phyloP scores from a whole-genome alignment of 2,329 filamentous ascomycete species.

The Xylaria sp. region DNA sequence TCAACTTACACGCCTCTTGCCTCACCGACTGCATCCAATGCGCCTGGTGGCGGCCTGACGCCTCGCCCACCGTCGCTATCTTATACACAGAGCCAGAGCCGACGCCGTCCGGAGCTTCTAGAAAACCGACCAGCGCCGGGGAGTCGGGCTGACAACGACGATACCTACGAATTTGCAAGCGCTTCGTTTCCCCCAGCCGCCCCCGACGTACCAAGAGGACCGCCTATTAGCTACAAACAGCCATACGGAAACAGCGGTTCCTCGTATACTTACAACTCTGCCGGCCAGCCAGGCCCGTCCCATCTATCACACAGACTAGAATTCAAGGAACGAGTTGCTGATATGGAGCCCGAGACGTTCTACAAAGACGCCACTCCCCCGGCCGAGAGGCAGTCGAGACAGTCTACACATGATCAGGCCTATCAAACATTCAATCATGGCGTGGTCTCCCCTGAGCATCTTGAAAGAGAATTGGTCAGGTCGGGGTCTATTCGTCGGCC shows the following conservation, averaged over 20 bases:
- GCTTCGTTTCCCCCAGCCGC: conserved; percentile 60
- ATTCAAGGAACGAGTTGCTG: conserved; percentile 38
- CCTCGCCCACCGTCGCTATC: conserved; percentile 69
- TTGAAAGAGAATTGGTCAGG: conserved; percentile 38
- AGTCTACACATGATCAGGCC: conserved; percentile 48
- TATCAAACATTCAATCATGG: conserved; percentile 48
- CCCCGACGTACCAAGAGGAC: conserved; percentile 70
- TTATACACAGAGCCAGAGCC: conserved; percentile 56
- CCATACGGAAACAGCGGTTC: conserved; percentile 56
- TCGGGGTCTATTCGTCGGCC: conserved; percentile 46
- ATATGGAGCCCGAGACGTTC: conserved; percentile 51
- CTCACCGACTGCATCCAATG: conserved; percentile 65
- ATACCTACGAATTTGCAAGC: conserved; percentile 52
- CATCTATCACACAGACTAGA: conserved; percentile 45
- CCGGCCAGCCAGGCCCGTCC: conserved; percentile 48
- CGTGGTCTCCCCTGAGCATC: conserved; percentile 34
- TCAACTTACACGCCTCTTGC: conserved; percentile 68
- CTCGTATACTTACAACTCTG: conserved; percentile 49
- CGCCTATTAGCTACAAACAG: conserved; percentile 67
- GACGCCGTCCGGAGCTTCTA: conserved; percentile 56
- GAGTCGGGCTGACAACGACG: conserved; percentile 57
- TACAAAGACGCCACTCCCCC: conserved; percentile 48
- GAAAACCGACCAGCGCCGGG: conserved; percentile 58
- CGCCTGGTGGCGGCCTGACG: conserved; percentile 64
- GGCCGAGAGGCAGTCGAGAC: conserved; percentile 41